Conservation (phyloP, 306 rosid species). For the Pyrus bretschneideri region DNA sequence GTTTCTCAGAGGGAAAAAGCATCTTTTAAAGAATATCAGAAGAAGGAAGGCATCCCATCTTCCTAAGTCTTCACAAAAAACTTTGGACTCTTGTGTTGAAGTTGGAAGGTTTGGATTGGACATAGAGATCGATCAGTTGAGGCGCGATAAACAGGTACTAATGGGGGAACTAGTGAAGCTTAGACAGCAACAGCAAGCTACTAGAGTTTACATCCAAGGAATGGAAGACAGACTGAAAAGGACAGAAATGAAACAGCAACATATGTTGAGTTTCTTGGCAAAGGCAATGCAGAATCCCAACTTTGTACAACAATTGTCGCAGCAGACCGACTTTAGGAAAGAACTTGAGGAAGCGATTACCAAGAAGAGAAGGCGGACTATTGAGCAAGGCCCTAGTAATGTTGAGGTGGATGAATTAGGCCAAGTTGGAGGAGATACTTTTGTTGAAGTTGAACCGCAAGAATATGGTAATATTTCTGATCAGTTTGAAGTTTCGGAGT, state of each 20-base stretch:
- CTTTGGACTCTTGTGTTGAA: constrained; percentile 56
- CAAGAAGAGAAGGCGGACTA: constrained; percentile 47
- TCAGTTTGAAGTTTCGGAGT: constrained; percentile 25
- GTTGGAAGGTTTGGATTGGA: constrained; percentile 65
- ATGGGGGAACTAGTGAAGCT: constrained; percentile 71
- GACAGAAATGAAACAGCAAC: constrained; percentile 59
- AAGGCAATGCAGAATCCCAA: constrained; percentile 64
- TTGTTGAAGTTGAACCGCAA: constrained; percentile 31
- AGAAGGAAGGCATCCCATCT: constrained; percentile 48
- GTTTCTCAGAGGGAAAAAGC: constrained; percentile 73
- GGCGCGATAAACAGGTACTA: constrained; percentile 59
- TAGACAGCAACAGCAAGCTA: constrained; percentile 57
- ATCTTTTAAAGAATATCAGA: constrained; percentile 62
- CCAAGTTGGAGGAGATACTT: constrained; percentile 21
- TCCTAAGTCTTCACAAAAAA: constrained; percentile 30
- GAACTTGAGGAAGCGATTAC: constrained; percentile 38
- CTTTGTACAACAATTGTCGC: constrained; percentile 44
- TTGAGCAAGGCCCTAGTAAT: constrained; percentile 42
- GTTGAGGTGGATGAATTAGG: constrained; percentile 21
- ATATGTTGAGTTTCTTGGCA: constrained; percentile 65
- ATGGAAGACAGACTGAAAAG: constrained; percentile 53
- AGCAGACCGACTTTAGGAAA: constrained; percentile 41
- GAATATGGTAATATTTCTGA: constrained; percentile 7
- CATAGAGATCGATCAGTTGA: constrained; percentile 46
- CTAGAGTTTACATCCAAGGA: constrained; percentile 35